These are phyloP conservation scores for Leptographium flavum DNA, from an alignment of 2,329 filamentous ascomycete species.

Conservation along the genomic window DNA sequence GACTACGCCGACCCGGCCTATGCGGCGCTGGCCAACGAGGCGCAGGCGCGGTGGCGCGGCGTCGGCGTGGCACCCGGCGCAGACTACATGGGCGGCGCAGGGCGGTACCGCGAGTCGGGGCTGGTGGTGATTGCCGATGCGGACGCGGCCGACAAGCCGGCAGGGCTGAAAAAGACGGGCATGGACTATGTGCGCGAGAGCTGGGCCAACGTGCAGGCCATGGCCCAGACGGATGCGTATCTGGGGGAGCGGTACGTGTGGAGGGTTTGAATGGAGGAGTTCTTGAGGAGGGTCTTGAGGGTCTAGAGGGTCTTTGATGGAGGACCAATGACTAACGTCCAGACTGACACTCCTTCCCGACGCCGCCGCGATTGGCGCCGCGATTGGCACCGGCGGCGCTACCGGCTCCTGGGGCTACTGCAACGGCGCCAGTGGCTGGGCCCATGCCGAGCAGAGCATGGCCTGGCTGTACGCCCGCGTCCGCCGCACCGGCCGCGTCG, in stretches of 20 bases:
- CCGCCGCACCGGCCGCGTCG: conserved; percentile 38
- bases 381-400: conserved; percentile 31
- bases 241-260: not conserved
- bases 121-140: conserved; percentile 47
- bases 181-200: conserved; percentile 46
- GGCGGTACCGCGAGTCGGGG: conserved; percentile 57
- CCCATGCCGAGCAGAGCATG: conserved; percentile 60
- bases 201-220: conserved; percentile 43
- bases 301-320: no score
- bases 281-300: no score
- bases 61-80: conserved; percentile 19
- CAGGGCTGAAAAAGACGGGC: conserved; percentile 22
- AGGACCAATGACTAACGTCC: no score
- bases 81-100: conserved; percentile 41
- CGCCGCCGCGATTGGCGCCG: conserved; percentile 26
- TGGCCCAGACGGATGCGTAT: conserved; percentile 26
- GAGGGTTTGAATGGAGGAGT: no score
- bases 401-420: conserved; percentile 57
- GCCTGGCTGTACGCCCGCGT: conserved; percentile 43
- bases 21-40: conserved; percentile 54
- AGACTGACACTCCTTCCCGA: conserved; percentile 28
- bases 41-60: conserved; percentile 52
- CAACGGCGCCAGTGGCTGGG: conserved; percentile 67
- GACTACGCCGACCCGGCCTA: conserved; percentile 79
- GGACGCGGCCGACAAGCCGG: not conserved